phyloP scores from a whole-genome alignment of 1,284 basidiomycete species.

The Ceratobasidium sp. region DNA sequence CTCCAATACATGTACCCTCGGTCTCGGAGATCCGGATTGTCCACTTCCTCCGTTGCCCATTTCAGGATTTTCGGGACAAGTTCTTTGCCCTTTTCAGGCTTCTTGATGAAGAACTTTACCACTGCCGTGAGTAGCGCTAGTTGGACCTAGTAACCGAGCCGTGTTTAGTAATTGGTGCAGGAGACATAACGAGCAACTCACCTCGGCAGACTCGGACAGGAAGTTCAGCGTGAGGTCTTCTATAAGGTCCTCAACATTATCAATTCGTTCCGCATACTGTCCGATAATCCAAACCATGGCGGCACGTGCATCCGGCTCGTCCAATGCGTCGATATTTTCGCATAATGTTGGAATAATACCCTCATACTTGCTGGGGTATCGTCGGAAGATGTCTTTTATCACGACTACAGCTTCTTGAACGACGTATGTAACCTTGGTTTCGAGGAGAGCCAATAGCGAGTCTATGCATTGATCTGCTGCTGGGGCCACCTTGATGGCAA shows the following conservation, averaged over 20 bases:
- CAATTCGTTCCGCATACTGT: conserved; percentile 94
- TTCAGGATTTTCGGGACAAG: conserved; percentile 95
- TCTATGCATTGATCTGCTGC: conserved; percentile 91
- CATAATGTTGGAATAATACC: conserved; percentile 92
- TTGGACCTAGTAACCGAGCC: conserved; percentile 72
- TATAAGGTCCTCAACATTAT: conserved; percentile 93
- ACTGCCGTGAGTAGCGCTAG: conserved; percentile 91
- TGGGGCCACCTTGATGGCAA: conserved; percentile 94
- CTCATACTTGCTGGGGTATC: conserved; percentile 96
- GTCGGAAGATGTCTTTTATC: conserved; percentile 96
- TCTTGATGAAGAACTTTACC: conserved; percentile 97
- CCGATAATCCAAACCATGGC: conserved; percentile 99
- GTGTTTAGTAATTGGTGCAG: not conserved
- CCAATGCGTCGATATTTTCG: conserved; percentile 87
- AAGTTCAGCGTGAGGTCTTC: conserved; percentile 92
- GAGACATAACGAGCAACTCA: conserved; percentile 50
- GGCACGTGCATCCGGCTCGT: conserved; percentile 95
- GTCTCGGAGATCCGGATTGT: conserved; percentile 96
- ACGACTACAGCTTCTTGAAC: conserved; percentile 98
- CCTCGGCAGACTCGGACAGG: conserved; percentile 90
- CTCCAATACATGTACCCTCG: conserved; percentile 99
- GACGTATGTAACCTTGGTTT: conserved; percentile 94
- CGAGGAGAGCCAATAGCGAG: conserved; percentile 83
- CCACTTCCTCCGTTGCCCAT: conserved; percentile 95
- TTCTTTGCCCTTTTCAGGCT: conserved; percentile 85